These are phyloP conservation scores for Chalaropsis thielavioides DNA, from an alignment of 2,329 filamentous ascomycete genomes.

Conservation along the genomic window DNA sequence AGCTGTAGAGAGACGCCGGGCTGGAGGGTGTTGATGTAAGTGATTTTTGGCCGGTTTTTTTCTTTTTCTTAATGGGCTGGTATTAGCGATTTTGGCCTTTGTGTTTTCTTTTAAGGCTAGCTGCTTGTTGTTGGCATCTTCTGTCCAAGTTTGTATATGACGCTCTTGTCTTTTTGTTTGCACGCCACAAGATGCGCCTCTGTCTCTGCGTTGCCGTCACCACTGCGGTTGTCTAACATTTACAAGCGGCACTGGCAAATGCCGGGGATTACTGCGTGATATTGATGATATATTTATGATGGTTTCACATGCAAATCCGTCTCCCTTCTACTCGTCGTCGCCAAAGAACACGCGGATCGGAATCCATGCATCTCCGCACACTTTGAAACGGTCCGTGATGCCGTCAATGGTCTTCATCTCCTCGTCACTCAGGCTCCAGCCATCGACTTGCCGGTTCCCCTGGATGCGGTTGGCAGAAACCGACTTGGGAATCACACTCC, in stretches of 20 bases:
- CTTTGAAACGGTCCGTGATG: conserved; percentile 66
- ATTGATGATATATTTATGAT: not conserved
- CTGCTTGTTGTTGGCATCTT: conserved; percentile 13
- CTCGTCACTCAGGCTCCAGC: conserved; percentile 56
- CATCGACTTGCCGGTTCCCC: conserved; percentile 60
- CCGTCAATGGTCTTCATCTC: conserved; percentile 55
- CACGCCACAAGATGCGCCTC: no score
- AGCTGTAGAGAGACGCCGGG: not conserved
- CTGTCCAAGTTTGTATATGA: not conserved
- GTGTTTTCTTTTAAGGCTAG: not conserved
- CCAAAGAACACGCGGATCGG: conserved; percentile 71
- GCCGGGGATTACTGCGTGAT: not conserved
- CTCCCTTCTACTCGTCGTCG: conserved; percentile 51
- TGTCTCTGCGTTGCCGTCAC: not conserved
- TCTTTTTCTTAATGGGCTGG: not conserved
- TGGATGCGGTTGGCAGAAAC: conserved; percentile 60
- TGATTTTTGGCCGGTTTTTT: not conserved
- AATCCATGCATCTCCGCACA: conserved; percentile 60
- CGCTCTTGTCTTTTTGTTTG: no score
- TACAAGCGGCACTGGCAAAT: not conserved
- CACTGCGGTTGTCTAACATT: not conserved
- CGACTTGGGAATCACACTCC: conserved; percentile 75
- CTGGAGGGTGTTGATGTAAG: not conserved
- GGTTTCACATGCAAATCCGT: not conserved
- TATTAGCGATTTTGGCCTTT: not conserved